Evolutionary conservation across 2,329 filamentous ascomycete genomes (phyloP).

Genomic region (Chaetomiaceae sp.): DNA sequence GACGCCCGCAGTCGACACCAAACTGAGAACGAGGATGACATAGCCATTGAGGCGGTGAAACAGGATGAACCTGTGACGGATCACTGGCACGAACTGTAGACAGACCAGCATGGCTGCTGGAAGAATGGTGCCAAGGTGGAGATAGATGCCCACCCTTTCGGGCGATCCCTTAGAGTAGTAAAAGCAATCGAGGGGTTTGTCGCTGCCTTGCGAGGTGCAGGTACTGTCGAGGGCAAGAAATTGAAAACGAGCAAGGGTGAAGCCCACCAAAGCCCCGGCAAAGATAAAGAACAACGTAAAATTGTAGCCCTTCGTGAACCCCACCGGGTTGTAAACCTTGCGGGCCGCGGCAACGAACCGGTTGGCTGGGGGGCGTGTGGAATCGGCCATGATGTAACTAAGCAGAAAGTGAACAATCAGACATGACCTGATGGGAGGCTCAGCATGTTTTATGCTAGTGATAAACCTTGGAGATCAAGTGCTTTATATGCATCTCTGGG

Average conservation of each 20-base stretch:
- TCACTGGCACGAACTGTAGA: conserved; percentile 43
- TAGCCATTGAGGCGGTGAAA: conserved; percentile 59
- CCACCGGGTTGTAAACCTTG: conserved; percentile 41
- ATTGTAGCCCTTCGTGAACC: conserved; percentile 53
- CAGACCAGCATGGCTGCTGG: conserved; percentile 39
- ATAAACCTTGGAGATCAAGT: too few species aligned
- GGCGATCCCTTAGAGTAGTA: conserved; percentile 28
- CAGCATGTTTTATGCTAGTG: too few species aligned
- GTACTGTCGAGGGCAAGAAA: conserved; percentile 40
- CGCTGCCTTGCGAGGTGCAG: conserved; percentile 22
- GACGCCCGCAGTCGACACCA: conserved; percentile 41
- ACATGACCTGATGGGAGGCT: too few species aligned
- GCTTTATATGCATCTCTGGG: too few species aligned
- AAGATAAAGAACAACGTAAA: conserved; percentile 49
- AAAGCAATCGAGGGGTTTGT: conserved; percentile 32
- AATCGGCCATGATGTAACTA: too few species aligned
- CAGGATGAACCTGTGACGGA: conserved; percentile 42
- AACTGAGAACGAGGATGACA: conserved; percentile 41
- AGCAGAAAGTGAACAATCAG: too few species aligned
- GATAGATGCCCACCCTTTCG: conserved; percentile 36
- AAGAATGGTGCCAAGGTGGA: conserved; percentile 42
- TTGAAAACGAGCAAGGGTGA: conserved; percentile 41
- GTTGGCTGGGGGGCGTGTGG: background rate
- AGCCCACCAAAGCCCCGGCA: conserved; percentile 39
- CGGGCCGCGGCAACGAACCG: background rate